Evolutionary conservation across 1,284 basidiomycete genomes (phyloP), one percentile per base, ranked within the genome.

Genomic region (Cystobasidiaceae sp.): DNA sequence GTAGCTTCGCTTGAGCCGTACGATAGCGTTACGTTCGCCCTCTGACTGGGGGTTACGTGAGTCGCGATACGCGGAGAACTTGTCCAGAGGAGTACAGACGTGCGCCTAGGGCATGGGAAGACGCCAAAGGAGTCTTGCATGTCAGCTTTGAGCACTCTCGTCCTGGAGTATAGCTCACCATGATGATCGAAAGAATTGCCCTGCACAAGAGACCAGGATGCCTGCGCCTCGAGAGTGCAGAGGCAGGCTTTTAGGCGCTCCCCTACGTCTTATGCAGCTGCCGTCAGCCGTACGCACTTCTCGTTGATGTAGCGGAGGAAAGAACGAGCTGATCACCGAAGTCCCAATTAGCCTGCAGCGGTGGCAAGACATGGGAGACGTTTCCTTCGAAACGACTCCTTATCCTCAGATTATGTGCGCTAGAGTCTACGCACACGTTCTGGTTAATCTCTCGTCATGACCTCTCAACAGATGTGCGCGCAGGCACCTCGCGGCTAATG

Each of bases 11-110:
- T n/a, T n/a, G n/a, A n/a, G n/a, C n/a, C n/a, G n/a, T n/a, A 62
- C 60, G 49, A 52, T 50, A 23, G 60, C 60, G 30, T 52, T 52
- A 17, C 49, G 48, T 39, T 62, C 60, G 15, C 37, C 60, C 34
- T 62, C 49, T 21, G 33, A 51, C 15, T 41, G 34, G 13, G 60
- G 60, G 45, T 62, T 62, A 6, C 78, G 72, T 21, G 75, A 77
- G 70, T 79, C 78, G 27, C 78, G 75, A 69, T 79, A 72, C 9
- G 71, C 70, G 8, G 68, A 72, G 59, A 70, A 74, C 19, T 69
- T 70, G 27, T 71, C 71, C 21, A 73, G 60, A 5, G 68, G 62
- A 8, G 30, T 39, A n/a, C 52, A 56, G 1, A 65, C 62, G 55
- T 65, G 52, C 13, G 62, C 62, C 62, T 62, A 28, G n/a, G n/a